Evolutionary conservation across 768 basidiomycete genomes (phyloP).

Genomic region (Russula compacta): DNA sequence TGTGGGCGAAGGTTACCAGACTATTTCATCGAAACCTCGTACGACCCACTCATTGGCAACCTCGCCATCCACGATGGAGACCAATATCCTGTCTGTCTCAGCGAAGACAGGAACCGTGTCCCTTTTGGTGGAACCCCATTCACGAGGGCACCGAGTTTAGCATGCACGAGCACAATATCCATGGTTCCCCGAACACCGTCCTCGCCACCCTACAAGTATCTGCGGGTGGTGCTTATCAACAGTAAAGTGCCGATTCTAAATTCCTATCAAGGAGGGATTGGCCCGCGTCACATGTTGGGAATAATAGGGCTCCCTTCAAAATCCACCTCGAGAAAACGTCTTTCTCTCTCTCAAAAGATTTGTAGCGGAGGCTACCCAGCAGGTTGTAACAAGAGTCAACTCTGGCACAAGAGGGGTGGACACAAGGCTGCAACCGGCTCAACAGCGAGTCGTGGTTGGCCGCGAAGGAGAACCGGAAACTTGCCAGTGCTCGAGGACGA

Average conservation of each 20-base stretch:
- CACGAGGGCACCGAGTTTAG: conserved; percentile 49
- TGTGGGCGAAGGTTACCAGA: conserved; percentile 36
- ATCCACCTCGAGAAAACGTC: conserved; percentile 31
- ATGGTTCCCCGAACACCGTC: conserved; percentile 47
- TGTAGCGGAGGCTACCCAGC: conserved; percentile 32
- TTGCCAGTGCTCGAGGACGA: conserved; percentile 42
- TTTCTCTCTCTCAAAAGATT: conserved; percentile 34
- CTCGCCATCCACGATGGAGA: conserved; percentile 33
- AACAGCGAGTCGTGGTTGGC: conserved; percentile 37
- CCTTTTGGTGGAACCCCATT: conserved; percentile 54
- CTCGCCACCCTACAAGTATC: conserved; percentile 43
- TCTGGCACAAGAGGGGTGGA: conserved; percentile 34
- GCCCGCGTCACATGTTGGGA: conserved; percentile 44
- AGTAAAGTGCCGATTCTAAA: conserved; percentile 28
- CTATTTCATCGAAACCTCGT: conserved; percentile 49
- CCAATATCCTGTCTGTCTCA: conserved; percentile 45
- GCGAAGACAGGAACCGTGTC: conserved; percentile 38
- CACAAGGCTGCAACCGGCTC: conserved; percentile 44
- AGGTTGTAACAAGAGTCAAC: conserved; percentile 29
- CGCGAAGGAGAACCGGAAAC: conserved; percentile 36
- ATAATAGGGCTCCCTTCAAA: conserved; percentile 45
- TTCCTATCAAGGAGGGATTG: conserved; percentile 39
- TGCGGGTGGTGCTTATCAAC: conserved; percentile 47
- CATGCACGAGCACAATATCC: conserved; percentile 51
- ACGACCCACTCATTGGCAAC: conserved; percentile 37